These are phyloP conservation scores for Rhodotorula toruloides DNA, from an alignment of 768 basidiomycete genomes.

Conservation along the genomic window DNA sequence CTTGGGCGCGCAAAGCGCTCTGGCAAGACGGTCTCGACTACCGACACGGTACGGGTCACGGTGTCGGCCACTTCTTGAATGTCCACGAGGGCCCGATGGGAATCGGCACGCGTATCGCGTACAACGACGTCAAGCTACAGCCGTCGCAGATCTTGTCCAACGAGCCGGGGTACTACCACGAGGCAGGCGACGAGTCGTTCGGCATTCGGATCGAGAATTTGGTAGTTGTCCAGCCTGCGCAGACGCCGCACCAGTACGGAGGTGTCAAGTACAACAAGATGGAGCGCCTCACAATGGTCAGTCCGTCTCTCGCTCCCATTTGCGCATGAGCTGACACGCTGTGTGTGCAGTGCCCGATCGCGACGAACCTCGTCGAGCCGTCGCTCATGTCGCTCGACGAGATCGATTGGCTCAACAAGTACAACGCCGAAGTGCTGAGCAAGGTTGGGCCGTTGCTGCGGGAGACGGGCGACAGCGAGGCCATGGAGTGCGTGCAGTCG, in stretches of 20 bases:
- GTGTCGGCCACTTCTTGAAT: conserved; percentile 88
- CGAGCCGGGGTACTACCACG: conserved; percentile 47
- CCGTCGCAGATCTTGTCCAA: conserved; percentile 88
- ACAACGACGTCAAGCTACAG: conserved; percentile 53
- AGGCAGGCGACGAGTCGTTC: conserved; percentile 78
- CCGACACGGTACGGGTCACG: conserved; percentile 70
- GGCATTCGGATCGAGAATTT: conserved; percentile 92
- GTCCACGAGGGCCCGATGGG: conserved; percentile 71
- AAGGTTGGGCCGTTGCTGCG: conserved; percentile 69
- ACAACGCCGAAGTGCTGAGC: conserved; percentile 68
- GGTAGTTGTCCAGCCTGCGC: conserved; percentile 53
- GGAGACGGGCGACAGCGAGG: conserved; percentile 52
- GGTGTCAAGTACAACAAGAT: conserved; percentile 76
- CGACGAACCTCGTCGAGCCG: conserved; percentile 70
- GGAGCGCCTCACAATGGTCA: conserved; percentile 80
- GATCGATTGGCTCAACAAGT: conserved; percentile 72
- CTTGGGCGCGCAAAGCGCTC: conserved; percentile 68
- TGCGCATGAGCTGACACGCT: background rate
- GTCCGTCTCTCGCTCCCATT: conserved; percentile 38
- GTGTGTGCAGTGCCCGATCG: conserved; percentile 65
- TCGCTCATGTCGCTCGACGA: conserved; percentile 63
- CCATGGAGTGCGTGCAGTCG: conserved; percentile 44
- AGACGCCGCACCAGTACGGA: conserved; percentile 73
- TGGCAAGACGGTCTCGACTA: conserved; percentile 79
- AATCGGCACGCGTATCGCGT: conserved; percentile 50